Conservation (phyloP, 345 rosid species). For the Lumnitzera littorea region DNA sequence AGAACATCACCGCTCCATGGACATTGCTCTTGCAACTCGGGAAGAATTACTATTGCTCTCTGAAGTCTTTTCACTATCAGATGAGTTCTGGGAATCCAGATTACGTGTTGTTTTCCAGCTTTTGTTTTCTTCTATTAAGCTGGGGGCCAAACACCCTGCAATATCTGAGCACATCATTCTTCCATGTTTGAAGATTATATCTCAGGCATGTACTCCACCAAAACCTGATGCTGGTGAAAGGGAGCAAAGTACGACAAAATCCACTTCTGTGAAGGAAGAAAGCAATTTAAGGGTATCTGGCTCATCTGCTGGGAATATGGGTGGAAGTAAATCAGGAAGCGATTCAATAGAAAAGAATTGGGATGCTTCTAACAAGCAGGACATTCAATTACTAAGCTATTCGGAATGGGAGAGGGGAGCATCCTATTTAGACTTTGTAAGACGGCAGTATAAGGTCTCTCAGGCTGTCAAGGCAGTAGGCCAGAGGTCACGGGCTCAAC, state of each 20-base stretch:
- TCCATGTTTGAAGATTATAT: slow-evolving; percentile 90
- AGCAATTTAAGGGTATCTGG: slow-evolving; percentile 33
- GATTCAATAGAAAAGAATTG: slow-evolving; percentile 57
- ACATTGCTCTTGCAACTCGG: slow-evolving; percentile 82
- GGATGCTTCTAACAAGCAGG: slow-evolving; percentile 64
- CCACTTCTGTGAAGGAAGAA: slow-evolving; percentile 58
- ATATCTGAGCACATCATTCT: slow-evolving; percentile 96
- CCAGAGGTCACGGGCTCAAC: slow-evolving; percentile 68
- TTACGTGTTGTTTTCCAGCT: slow-evolving; percentile 92
- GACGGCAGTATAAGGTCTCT: slow-evolving; percentile 92
- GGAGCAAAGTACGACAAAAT: slow-evolving; percentile 52
- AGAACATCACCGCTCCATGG: slow-evolving; percentile 99
- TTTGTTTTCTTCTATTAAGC: slow-evolving; percentile 83
- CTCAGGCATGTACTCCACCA: slow-evolving; percentile 97
- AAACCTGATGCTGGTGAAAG: slow-evolving; percentile 83
- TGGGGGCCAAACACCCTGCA: slow-evolving; percentile 98
- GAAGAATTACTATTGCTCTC: slow-evolving; percentile 93
- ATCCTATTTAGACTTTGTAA: slow-evolving; percentile 93
- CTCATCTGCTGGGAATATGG: slow-evolving; percentile 26
- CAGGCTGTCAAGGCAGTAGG: slow-evolving; percentile 59
- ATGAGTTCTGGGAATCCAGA: slow-evolving; percentile 97
- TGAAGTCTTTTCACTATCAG: slow-evolving; percentile 91
- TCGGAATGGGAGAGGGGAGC: slow-evolving; percentile 98
- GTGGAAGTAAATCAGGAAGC: slow-evolving; percentile 30
- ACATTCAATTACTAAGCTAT: slow-evolving; percentile 83